Evolutionary conservation across 108 stramenopile species (phyloP).

Genomic region (Pseudonitzschia multistriata): DNA sequence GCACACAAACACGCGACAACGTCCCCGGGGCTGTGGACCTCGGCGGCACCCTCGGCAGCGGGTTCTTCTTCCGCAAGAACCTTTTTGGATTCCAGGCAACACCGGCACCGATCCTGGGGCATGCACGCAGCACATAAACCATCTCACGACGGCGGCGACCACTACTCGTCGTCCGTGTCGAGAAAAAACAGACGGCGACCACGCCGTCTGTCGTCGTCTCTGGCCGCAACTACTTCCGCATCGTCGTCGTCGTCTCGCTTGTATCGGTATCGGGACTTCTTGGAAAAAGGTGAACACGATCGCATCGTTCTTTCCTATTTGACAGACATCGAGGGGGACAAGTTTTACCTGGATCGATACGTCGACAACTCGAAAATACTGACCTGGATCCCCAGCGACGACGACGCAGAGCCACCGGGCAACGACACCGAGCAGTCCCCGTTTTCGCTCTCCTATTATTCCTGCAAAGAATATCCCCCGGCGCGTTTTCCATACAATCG

Average conservation of each 20-base stretch:
- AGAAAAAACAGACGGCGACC: background rate
- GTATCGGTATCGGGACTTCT: conserved; percentile 13
- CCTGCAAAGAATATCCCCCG: background rate
- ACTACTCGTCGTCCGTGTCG: background rate
- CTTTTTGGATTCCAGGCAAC: no score
- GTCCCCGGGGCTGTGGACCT: background rate
- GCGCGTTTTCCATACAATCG: conserved; percentile 60
- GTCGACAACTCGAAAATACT: conserved; percentile 73
- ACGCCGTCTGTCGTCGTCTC: background rate
- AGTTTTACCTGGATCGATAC: conserved; percentile 73
- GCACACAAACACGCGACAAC: background rate
- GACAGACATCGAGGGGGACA: conserved; percentile 89
- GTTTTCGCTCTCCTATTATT: background rate
- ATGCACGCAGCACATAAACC: background rate
- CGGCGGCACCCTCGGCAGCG: background rate
- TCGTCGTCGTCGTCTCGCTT: background rate
- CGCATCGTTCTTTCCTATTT: conserved; percentile 29
- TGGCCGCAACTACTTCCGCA: no score
- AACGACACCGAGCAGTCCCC: conserved; percentile 15
- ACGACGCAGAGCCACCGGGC: background rate
- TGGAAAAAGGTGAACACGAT: conserved; percentile 9
- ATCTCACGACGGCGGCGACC: background rate
- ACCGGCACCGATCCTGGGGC: background rate
- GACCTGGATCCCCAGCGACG: conserved; percentile 38
- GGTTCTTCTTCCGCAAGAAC: background rate